Percentiles rank a stretch among this genome's conserved stretches.
Evolutionary conservation across 2,329 filamentous ascomycete species (phyloP).

Genomic region (Pyrenochaeta sp.): DNA sequence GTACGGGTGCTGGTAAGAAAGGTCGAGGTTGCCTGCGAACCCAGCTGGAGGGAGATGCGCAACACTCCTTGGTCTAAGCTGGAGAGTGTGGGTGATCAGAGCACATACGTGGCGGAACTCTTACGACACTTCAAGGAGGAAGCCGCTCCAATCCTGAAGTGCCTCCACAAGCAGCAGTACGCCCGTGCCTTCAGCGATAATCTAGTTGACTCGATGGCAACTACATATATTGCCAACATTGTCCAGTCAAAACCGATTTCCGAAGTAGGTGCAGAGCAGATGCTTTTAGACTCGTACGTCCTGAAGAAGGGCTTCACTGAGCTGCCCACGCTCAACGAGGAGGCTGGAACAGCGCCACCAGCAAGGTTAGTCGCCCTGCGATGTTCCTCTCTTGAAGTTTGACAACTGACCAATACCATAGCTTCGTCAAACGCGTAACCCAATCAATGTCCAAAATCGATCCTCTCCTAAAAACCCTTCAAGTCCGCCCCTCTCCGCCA

Average conservation of each 20-base stretch:
- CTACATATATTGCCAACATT: conserved; percentile 80
- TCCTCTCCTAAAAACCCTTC: conserved; percentile 91
- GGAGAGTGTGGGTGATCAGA: conserved; percentile 92
- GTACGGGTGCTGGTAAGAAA: conserved; percentile 84
- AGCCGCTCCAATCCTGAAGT: conserved; percentile 75
- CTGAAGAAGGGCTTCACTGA: conserved; percentile 80
- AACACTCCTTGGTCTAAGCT: conserved; percentile 95
- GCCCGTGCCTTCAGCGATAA: conserved; percentile 95
- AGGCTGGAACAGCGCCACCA: conserved; percentile 65
- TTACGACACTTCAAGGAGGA: conserved; percentile 75
- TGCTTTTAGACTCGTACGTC: conserved; percentile 94
- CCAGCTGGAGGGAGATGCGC: conserved; percentile 94
- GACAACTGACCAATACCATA: conserved; percentile 48
- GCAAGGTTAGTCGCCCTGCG: conserved; percentile 48
- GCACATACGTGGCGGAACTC: conserved; percentile 86
- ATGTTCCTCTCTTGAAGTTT: neutral
- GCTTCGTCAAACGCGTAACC: conserved; percentile 86
- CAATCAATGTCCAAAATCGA: conserved; percentile 86
- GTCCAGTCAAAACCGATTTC: conserved; percentile 90
- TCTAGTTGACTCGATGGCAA: conserved; percentile 85
- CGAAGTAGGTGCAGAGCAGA: conserved; percentile 95
- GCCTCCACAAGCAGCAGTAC: conserved; percentile 91
- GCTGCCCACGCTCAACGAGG: conserved; percentile 68
- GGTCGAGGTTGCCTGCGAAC: conserved; percentile 82
- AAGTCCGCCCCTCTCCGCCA: conserved; percentile 88